Percentiles rank a stretch among this genome's conserved stretches.
These are phyloP conservation scores for Phytophthora sp. DNA, from an alignment of 352 stramenopile genomes.

Conservation along the genomic window DNA sequence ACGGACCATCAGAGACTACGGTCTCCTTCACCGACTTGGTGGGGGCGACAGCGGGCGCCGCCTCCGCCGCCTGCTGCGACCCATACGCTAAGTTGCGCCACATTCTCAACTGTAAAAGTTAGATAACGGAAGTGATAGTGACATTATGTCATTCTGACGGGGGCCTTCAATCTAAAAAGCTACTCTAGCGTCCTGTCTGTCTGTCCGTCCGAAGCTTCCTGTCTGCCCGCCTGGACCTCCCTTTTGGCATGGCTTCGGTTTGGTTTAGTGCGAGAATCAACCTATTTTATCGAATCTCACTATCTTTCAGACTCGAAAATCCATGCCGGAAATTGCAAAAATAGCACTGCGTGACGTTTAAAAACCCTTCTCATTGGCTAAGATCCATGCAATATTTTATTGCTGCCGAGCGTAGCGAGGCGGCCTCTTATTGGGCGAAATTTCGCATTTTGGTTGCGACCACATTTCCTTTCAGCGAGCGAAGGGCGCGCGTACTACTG, in stretches of 20 bases:
- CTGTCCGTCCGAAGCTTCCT: too few relatives aligned
- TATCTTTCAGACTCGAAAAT: too few relatives aligned
- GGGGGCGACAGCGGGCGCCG: slow-evolving; percentile 65
- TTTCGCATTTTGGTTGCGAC: too few relatives aligned
- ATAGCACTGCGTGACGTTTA: too few relatives aligned
- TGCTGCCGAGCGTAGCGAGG: neutral
- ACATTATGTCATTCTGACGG: neutral
- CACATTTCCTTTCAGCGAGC: neutral
- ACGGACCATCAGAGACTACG: slow-evolving; percentile 65
- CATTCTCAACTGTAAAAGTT: slow-evolving; percentile 32
- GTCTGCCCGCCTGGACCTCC: too few relatives aligned
- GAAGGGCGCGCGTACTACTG: too few relatives aligned
- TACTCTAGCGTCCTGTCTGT: too few relatives aligned
- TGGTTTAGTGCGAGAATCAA: too few relatives aligned
- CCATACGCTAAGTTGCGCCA: slow-evolving; percentile 87
- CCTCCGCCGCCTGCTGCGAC: slow-evolving; percentile 74
- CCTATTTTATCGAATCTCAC: too few relatives aligned
- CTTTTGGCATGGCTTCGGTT: too few relatives aligned
- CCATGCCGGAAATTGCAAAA: too few relatives aligned
- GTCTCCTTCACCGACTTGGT: slow-evolving; percentile 61
- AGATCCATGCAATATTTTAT: neutral
- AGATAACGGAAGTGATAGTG: slow-evolving; percentile 3
- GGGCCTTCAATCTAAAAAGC: too few relatives aligned
- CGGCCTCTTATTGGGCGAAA: neutral
- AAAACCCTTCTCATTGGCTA: neutral